Evolutionary conservation across 208 protist genomes (phyloP).

Genomic region (Crithidia bombi): DNA sequence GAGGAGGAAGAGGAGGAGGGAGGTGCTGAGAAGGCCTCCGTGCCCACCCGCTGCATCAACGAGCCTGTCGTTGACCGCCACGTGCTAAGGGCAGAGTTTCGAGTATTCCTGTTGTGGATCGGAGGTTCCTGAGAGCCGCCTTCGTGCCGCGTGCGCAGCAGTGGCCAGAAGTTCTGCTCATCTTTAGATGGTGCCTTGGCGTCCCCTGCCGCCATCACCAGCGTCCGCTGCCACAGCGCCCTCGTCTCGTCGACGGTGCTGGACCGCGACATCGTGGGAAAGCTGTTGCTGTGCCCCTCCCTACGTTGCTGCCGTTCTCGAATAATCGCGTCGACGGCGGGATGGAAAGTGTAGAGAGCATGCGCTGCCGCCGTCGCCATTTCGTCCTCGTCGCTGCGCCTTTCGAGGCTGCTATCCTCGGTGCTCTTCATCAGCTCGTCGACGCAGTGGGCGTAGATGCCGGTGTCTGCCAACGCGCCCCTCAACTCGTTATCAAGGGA

Average conservation of each 20-base stretch:
- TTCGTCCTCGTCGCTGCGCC: background rate
- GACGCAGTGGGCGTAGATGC: background rate
- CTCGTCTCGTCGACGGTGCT: background rate
- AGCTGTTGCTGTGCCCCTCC: background rate
- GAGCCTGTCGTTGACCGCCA: too few relatives aligned
- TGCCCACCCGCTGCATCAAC: too few relatives aligned
- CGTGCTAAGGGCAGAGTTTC: background rate
- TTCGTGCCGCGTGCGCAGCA: background rate
- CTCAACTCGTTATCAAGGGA: background rate
- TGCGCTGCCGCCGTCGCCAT: background rate
- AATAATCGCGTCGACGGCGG: slow-evolving; percentile 21
- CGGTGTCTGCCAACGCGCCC: background rate
- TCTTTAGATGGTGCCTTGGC: too few relatives aligned
- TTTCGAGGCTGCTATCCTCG: background rate
- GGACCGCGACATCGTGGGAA: background rate
- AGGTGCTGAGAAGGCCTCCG: too few relatives aligned
- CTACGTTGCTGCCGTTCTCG: background rate
- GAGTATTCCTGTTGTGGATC: background rate
- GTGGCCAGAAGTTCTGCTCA: background rate
- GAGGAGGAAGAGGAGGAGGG: background rate
- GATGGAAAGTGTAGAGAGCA: slow-evolving; percentile 25
- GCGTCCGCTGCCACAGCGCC: slow-evolving; percentile 19
- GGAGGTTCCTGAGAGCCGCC: background rate
- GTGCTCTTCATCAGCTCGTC: background rate
- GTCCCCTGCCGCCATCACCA: slow-evolving; percentile 10